Base-by-base conservation (phyloP, 768 basidiomycete species). In the Rhodotorula taiwanensis region DNA sequence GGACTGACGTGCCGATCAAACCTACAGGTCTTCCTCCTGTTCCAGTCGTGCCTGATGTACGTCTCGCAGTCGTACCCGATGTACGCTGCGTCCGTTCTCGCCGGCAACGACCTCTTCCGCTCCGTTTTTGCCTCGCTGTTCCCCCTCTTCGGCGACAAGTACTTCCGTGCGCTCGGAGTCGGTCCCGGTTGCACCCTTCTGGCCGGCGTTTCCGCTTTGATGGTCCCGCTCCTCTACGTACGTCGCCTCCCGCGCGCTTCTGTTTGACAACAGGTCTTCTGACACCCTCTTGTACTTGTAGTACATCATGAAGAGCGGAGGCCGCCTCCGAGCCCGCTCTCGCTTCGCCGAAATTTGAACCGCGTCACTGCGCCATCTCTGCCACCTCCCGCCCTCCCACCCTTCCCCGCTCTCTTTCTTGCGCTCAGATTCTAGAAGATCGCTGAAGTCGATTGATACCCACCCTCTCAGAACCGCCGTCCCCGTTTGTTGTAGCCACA, bases 31-130 rank as follows among this genome's bases (percentile, higher is more conserved):
- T 64, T 50, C 55, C 55, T 58, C n/a, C 27, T 42, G 1, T 64
- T 64, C 58, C 67, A 64, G 21, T 28, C 25, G 21, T 34, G 57
- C 33, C 25, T 69, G 14, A n/a, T 61, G 18, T 69, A 55, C 44
- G 23, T 64, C 43, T 11, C 59, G 1, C 27, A 61, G 11, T 27
- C 31, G 39, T 77, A 75, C 68, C 70, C 69, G 13, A 47, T 70
- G 27, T 75, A 76, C 58, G 75, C 76, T 5, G 77, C 76, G 0
- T 72, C 71, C 2, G 71, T 75, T 13, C 65, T 78, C 5, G 77
- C 77, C 4, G 71, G 71, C 4, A 77, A 77, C 64, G 75, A 73
- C 52, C 70, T 78, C 43, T 71, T 78, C 57, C 60, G 77, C 25
- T 73, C 72, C 16, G 58, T 69, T 21, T 59, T 76, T 47, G 76